Conservation (phyloP, 306 rosid genomes). For the Abrus precatorius region DNA sequence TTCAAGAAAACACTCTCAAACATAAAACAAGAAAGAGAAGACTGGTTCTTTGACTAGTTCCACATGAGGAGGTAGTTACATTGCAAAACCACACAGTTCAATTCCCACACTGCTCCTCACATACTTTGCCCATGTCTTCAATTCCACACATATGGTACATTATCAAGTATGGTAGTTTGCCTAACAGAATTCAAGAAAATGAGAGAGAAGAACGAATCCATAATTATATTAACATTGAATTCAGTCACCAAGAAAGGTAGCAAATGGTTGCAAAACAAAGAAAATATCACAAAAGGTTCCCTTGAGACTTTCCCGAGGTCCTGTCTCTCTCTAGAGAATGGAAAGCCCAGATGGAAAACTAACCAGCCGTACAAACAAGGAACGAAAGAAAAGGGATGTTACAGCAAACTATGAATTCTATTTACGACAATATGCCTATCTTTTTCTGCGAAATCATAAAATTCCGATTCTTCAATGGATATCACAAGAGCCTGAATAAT, state of each 20-base stretch:
- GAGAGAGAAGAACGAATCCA: not conserved
- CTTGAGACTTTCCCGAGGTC: not conserved
- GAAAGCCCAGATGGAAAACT: not conserved
- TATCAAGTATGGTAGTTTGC: not conserved
- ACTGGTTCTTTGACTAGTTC: not conserved
- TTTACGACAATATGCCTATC: not conserved
- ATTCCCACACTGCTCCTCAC: not conserved
- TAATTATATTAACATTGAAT: not conserved
- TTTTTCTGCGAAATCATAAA: not conserved
- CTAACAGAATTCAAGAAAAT: not conserved
- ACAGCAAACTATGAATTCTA: not conserved
- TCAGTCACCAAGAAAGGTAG: not conserved
- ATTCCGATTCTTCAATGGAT: not conserved
- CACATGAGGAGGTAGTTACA: no score
- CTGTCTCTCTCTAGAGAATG: not conserved
- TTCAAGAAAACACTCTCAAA: slow-evolving; percentile 6
- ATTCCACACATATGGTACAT: not conserved
- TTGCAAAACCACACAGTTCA: no score
- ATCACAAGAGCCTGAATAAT: not conserved
- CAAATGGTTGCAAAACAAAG: slow-evolving; percentile 2
- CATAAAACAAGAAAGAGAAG: not conserved
- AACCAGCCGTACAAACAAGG: not conserved
- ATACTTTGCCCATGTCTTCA: not conserved
- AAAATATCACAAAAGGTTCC: not conserved
- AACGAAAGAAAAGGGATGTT: no score